Evolutionary conservation across 345 rosid genomes (phyloP).

Genomic region (Eutrema heterophyllum): DNA sequence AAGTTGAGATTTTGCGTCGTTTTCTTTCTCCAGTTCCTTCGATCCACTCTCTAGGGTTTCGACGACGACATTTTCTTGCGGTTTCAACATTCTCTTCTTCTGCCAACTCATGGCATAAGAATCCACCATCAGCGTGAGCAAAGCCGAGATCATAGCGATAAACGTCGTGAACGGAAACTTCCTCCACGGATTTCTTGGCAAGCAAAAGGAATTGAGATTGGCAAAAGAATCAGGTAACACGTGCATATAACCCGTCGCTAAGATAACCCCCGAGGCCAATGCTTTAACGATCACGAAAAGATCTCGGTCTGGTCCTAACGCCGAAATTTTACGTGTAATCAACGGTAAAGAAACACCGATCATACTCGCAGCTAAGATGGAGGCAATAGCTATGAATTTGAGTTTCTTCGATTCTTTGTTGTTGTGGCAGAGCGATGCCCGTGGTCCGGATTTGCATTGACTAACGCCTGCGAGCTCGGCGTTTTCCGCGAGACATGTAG

Average conservation of each 20-base stretch:
- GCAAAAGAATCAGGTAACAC: conserved; percentile 39
- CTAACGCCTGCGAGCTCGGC: background rate
- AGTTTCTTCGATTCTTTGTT: conserved; percentile 21
- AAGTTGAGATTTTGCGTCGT: conserved; percentile 7
- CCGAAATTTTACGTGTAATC: conserved; percentile 8
- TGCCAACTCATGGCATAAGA: conserved; percentile 33
- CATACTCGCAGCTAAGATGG: conserved; percentile 33
- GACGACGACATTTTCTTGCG: background rate
- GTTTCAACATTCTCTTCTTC: conserved; percentile 3
- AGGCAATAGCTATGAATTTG: conserved; percentile 31
- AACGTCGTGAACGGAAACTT: conserved; percentile 41
- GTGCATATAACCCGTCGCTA: conserved; percentile 48
- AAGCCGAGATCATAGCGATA: conserved; percentile 43
- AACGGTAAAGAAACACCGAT: conserved; percentile 40
- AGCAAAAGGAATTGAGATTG: conserved; percentile 28
- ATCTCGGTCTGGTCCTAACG: conserved; percentile 20
- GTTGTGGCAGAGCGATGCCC: conserved; percentile 19
- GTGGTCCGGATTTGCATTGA: background rate
- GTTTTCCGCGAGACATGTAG: background rate
- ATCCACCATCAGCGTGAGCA: conserved; percentile 38
- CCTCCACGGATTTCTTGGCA: conserved; percentile 36
- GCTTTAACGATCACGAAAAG: conserved; percentile 17
- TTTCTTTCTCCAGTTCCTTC: background rate
- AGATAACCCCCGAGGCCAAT: conserved; percentile 28
- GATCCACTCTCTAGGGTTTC: conserved; percentile 14